These are phyloP conservation scores for Panicum virgatum DNA, from an alignment of 202 grass and related monocot species.

Conservation along the genomic window DNA sequence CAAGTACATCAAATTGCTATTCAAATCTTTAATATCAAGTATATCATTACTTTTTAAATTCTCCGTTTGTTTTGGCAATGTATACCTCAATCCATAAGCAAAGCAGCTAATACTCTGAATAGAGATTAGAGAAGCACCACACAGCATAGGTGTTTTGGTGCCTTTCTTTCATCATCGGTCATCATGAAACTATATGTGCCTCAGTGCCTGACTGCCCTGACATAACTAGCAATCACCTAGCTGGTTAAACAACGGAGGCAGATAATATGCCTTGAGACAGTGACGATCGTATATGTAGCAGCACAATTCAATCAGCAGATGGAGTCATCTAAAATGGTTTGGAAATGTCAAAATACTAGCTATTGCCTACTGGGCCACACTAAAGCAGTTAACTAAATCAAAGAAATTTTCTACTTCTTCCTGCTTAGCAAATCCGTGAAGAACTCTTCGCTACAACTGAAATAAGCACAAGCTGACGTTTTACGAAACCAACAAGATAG, in stretches of 20 bases:
- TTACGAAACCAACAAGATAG: not conserved
- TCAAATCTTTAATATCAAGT: not conserved
- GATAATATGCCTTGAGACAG: not conserved
- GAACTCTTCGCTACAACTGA: conserved; percentile 4
- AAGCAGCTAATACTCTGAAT: not conserved
- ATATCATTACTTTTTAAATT: not conserved
- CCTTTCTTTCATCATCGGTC: not conserved
- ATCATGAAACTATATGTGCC: not conserved
- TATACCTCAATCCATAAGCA: not conserved
- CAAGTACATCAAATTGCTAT: not conserved
- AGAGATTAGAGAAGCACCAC: not conserved
- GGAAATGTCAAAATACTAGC: conserved; percentile 10
- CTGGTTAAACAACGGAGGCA: not conserved
- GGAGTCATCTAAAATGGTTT: not conserved
- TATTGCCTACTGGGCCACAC: not conserved
- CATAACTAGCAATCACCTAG: not conserved
- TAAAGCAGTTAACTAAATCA: not conserved
- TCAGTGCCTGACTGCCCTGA: not conserved
- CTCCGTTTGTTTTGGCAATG: not conserved
- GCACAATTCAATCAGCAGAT: not conserved
- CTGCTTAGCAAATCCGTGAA: not conserved
- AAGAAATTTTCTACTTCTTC: not conserved
- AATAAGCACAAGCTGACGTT: not conserved
- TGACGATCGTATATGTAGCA: not conserved
- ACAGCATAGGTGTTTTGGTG: not conserved